A percentile compares a stretch with the other conserved stretches of the same genome.
Evolutionary conservation across 441 rosid species (phyloP).

Genomic region (Populus tomentosa): DNA sequence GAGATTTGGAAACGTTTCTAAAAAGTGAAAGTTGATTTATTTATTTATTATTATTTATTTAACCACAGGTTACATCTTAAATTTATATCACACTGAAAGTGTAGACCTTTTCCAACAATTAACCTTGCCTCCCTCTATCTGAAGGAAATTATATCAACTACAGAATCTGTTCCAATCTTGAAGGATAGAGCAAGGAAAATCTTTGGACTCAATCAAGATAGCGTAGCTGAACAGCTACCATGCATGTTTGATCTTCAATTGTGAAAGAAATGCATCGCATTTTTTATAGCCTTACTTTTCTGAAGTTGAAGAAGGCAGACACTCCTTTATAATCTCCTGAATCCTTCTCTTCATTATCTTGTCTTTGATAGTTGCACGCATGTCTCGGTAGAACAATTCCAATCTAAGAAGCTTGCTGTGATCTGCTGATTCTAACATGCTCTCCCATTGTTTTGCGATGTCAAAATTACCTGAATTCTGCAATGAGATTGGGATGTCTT

Average conservation of each 20-base stretch:
- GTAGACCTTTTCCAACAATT: neutral
- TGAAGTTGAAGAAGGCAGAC: constrained; percentile 38
- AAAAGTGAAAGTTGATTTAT: too few species aligned
- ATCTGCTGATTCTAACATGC: constrained; percentile 72
- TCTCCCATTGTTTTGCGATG: constrained; percentile 73
- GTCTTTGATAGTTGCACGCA: constrained; percentile 73
- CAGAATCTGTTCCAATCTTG: neutral
- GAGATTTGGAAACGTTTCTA: neutral
- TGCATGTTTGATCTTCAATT: neutral
- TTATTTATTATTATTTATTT: too few species aligned
- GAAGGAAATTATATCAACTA: neutral
- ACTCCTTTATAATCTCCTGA: constrained; percentile 70
- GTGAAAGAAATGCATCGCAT: neutral
- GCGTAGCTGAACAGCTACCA: neutral
- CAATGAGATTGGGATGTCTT: constrained; percentile 57
- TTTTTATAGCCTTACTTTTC: neutral
- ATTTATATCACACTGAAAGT: neutral
- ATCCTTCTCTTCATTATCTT: constrained; percentile 75
- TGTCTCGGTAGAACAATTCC: constrained; percentile 70
- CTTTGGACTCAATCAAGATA: neutral
- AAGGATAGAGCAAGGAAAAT: neutral
- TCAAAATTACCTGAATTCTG: constrained; percentile 49
- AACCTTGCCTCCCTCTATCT: neutral
- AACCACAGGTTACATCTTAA: neutral
- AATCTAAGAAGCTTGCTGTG: constrained; percentile 53